Conservation (phyloP, 225 moss, liverwort and hornwort species). For the Thuidium tamariscinum region DNA sequence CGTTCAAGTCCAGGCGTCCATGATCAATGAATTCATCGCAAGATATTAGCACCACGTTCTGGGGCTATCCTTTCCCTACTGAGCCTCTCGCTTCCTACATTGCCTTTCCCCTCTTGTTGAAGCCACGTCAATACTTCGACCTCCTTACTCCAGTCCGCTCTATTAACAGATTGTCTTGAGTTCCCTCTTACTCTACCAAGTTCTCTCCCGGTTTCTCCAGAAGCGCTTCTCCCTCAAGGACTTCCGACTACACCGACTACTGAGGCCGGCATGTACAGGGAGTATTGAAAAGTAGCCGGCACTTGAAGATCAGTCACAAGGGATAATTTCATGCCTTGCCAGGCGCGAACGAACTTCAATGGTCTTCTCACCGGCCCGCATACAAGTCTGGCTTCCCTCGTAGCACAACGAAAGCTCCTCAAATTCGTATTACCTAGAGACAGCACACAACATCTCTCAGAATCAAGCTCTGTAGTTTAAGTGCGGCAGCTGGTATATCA, state of each 20-base stretch:
- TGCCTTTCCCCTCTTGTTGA: background rate
- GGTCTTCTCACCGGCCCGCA: background rate
- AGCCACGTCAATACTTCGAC: background rate
- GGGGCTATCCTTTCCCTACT: background rate
- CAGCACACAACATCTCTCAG: constrained; percentile 17
- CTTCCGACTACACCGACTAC: background rate
- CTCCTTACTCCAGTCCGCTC: background rate
- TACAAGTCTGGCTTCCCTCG: background rate
- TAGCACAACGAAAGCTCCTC: background rate
- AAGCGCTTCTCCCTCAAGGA: background rate
- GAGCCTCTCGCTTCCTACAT: background rate
- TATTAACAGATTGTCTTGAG: background rate
- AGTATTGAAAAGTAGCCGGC: background rate
- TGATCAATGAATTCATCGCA: background rate
- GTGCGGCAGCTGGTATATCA: background rate
- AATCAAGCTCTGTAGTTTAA: constrained; percentile 10
- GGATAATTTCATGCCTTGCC: background rate
- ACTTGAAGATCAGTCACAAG: background rate
- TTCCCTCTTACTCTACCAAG: background rate
- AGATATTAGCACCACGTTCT: background rate
- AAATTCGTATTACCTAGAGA: constrained; percentile 16
- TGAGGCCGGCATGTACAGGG: background rate
- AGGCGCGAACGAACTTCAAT: background rate
- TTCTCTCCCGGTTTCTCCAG: background rate
- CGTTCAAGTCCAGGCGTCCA: background rate